Conservation (phyloP, 2,329 filamentous ascomycete genomes). For the Arthroderma sp. region DNA sequence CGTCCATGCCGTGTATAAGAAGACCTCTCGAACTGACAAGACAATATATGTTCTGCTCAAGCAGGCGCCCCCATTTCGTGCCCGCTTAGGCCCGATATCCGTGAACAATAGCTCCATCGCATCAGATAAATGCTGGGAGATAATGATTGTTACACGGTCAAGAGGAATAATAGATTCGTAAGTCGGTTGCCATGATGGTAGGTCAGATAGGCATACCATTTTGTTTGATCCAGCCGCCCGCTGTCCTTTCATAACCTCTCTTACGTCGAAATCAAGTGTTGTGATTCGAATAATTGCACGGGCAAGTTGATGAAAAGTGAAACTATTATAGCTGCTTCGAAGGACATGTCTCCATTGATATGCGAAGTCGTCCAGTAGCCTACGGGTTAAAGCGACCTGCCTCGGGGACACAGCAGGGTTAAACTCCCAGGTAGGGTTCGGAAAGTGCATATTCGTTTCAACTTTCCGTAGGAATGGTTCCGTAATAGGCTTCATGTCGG, state of each 20-base stretch:
- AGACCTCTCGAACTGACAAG: constrained; percentile 12
- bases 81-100: constrained; percentile 6
- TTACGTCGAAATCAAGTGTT: constrained; percentile 6
- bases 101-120: constrained; percentile 6
- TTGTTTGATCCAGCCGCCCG: neutral
- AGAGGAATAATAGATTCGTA: neutral
- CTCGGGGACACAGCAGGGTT: neutral
- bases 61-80: neutral
- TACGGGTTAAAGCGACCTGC: constrained; percentile 1
- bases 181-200: constrained; percentile 6
- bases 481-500: neutral
- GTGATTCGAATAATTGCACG: constrained; percentile 6
- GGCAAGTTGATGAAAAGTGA: constrained; percentile 7
- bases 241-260: neutral
- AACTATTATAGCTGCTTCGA: constrained; percentile 5
- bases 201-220: constrained; percentile 1
- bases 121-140: constrained; percentile 2
- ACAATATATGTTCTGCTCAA: constrained; percentile 12
- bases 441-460: neutral
- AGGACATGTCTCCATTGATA: constrained; percentile 9
- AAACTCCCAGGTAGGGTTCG: neutral
- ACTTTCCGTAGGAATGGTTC: neutral
- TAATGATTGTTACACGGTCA: constrained; percentile 2
- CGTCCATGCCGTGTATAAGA: constrained; percentile 10
- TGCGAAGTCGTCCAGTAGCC: constrained; percentile 5